These are phyloP conservation scores for Boletus smithii DNA, from an alignment of 1,284 basidiomycete species.

Conservation along the genomic window DNA sequence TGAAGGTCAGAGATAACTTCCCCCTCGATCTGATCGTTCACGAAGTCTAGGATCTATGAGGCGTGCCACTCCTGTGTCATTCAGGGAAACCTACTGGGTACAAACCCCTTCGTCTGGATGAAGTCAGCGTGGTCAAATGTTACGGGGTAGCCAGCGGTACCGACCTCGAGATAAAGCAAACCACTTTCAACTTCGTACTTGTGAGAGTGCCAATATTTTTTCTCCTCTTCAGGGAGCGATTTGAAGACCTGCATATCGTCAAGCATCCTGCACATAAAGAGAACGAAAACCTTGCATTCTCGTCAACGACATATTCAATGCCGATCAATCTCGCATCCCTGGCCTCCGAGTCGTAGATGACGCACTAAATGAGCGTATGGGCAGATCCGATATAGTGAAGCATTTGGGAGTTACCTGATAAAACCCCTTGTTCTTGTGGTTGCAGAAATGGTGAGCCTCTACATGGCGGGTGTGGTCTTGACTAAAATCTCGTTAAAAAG, in stretches of 20 bases:
- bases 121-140: background rate
- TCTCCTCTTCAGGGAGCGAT: conserved; percentile 43
- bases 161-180: conserved; percentile 41
- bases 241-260: conserved; percentile 36
- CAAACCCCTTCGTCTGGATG: conserved; percentile 31
- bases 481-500: background rate
- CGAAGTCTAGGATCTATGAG: conserved; percentile 23
- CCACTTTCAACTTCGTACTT: conserved; percentile 50
- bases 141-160: background rate
- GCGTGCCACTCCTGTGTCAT: background rate
- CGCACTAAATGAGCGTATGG: conserved; percentile 26
- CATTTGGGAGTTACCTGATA: conserved; percentile 14
- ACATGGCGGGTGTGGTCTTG: conserved; percentile 38
- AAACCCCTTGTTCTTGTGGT: conserved; percentile 22
- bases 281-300: conserved; percentile 28
- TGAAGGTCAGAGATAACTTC: conserved; percentile 48
- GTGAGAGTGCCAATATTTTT: conserved; percentile 52
- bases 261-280: background rate
- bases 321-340: conserved; percentile 48
- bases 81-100: conserved; percentile 35
- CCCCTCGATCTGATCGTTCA: conserved; percentile 42
- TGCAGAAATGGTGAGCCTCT: conserved; percentile 34
- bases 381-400: background rate
- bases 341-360: conserved; percentile 47
- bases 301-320: conserved; percentile 51